These are phyloP conservation scores for Saksenaea oblongispora DNA, from an alignment of 371 early-diverging fungal species.

Conservation along the genomic window DNA sequence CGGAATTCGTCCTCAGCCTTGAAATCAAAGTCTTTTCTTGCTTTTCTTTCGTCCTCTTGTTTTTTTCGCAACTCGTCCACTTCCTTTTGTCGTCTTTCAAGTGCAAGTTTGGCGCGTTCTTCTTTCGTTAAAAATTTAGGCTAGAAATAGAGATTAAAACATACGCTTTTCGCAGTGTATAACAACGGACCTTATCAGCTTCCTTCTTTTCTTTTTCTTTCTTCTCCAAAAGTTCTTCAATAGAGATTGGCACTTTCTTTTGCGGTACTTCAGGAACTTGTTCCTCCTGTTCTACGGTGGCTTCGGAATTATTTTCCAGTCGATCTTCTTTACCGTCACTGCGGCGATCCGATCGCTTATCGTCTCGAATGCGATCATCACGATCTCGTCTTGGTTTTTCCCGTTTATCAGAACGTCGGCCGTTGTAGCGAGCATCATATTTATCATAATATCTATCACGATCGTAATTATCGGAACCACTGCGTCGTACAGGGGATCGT, in stretches of 20 bases:
- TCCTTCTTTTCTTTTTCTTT: constrained; percentile 58
- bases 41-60: constrained; percentile 67
- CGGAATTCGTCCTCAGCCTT: constrained; percentile 55
- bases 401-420: constrained; percentile 33
- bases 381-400: constrained; percentile 20
- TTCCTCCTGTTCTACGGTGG: constrained; percentile 13
- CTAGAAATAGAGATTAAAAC: constrained; percentile 27
- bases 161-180: neutral
- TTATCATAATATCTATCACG: constrained; percentile 17
- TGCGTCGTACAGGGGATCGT: constrained; percentile 17
- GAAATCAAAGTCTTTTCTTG: constrained; percentile 56
- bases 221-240: constrained; percentile 75
- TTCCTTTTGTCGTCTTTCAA: constrained; percentile 81
- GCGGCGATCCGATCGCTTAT: constrained; percentile 14
- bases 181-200: constrained; percentile 49
- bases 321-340: constrained; percentile 13
- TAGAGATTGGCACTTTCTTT: constrained; percentile 68
- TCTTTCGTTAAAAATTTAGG: constrained; percentile 91
- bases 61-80: constrained; percentile 69
- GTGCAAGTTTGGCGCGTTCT: constrained; percentile 85
- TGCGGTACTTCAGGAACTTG: constrained; percentile 19
- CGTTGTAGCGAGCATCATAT: constrained; percentile 26
- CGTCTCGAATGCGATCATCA: constrained; percentile 22
- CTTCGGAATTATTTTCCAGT: constrained; percentile 7
- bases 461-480: constrained; percentile 26